These are phyloP conservation scores for Acanthamoeba sp. DNA, from an alignment of 208 protist genomes.

Conservation along the genomic window DNA sequence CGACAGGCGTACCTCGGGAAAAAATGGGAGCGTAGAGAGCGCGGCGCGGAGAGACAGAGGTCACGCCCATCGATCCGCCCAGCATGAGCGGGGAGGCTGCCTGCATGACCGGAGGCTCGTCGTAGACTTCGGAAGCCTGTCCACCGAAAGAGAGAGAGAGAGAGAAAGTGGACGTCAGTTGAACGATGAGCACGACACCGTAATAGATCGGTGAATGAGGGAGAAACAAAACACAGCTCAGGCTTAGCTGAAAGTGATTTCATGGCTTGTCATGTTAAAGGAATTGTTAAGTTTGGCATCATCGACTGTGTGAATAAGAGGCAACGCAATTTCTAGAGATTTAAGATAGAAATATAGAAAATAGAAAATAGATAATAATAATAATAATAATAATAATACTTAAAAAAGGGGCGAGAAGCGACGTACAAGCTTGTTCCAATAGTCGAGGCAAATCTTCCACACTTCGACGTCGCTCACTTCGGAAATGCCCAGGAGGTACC, in stretches of 20 bases:
- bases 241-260: background rate
- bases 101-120: slow-evolving; percentile 24
- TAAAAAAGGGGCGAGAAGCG: background rate
- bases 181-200: too few relatives aligned
- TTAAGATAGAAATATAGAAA: background rate
- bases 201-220: background rate
- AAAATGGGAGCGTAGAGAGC: slow-evolving; percentile 60
- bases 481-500: slow-evolving; percentile 96
- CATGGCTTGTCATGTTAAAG: background rate
- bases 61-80: background rate
- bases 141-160: background rate
- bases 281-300: background rate
- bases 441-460: slow-evolving; percentile 99
- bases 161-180: too few relatives aligned
- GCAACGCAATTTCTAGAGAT: too few relatives aligned
- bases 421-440: slow-evolving; percentile 95
- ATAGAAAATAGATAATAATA: too few relatives aligned
- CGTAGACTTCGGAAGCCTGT: slow-evolving; percentile 32
- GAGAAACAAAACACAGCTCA: background rate
- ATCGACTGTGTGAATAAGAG: background rate
- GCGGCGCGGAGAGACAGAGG: background rate
- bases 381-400: too few relatives aligned
- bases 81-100: slow-evolving; percentile 52
- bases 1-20: slow-evolving; percentile 20
- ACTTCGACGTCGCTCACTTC: slow-evolving; percentile 97